Evolutionary conservation across 768 basidiomycete species (phyloP), one percentile per base, ranked within the genome.

Genomic region (Boletus fagicola): DNA sequence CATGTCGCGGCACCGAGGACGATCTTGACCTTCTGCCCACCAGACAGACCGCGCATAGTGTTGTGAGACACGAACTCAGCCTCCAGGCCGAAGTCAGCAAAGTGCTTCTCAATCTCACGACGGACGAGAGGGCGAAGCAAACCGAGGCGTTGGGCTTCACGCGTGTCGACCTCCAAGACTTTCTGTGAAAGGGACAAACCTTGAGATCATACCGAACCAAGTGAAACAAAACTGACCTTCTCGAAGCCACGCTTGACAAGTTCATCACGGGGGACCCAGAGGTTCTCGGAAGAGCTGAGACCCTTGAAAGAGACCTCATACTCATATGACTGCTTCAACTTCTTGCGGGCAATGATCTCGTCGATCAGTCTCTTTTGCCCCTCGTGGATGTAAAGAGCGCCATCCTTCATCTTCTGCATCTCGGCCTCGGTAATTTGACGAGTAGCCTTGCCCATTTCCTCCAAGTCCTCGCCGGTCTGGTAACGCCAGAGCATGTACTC

Each of bases 401-500:
- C 95, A 67, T 98, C 95, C 82, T 95, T 92, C 95, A 98, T 98
- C 86, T 94, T 96, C 80, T 91, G 75, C 60, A 78, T 76, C 75
- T 98, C 95, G 73, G 90, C 94, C 54, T 88, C 92, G 60, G 83
- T 79, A 74, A 98, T 91, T 75, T 87, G 81, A 63, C 93, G 90
- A 74, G 75, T 86, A 56, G 92, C 94, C 84, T 97, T 98, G 77
- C 77, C 78, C 85, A 98, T 83, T 80, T 97, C 95, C 78, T 98
- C 95, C 73, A 97, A 77, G 81, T 98, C 95, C 76, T 98, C 95
- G 75, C 95, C 95, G 57, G 95, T 98, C 84, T 98, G 95, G 86
- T 97, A 98, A 78, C 95, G 94, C 95, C 95, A 98, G 64, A 98
- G 80, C 92, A 98, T 94, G 83, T 98, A 98, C 79, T 98, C 95